Percentiles rank a stretch among this genome's conserved stretches.
Evolutionary conservation across 2,329 filamentous ascomycete genomes (phyloP).

Genomic region (Xylaria sp.): DNA sequence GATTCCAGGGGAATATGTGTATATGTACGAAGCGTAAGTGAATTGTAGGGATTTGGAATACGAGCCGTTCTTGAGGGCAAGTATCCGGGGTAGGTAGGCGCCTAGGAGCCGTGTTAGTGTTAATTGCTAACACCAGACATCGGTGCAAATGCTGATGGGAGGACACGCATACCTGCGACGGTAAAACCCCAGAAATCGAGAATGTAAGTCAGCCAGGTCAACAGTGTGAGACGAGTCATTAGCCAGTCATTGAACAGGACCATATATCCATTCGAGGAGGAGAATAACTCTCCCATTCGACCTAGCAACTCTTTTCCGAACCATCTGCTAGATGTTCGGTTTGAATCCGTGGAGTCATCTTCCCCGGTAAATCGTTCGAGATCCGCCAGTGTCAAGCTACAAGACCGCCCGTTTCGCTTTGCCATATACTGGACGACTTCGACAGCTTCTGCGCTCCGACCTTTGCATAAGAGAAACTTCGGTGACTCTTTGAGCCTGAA

Average conservation of each 20-base stretch:
- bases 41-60: conserved; percentile 5
- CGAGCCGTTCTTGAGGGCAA: conserved; percentile 12
- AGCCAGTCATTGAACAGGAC: conserved; percentile 16
- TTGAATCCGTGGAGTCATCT: conserved; percentile 8
- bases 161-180: neutral
- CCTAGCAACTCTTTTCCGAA: conserved; percentile 1
- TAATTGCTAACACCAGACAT: too few relatives aligned
- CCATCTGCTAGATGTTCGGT: conserved; percentile 17
- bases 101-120: conserved; percentile 2
- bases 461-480: conserved; percentile 41
- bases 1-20: conserved; percentile 15
- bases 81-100: conserved; percentile 13
- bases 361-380: conserved; percentile 29
- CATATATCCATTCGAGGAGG: conserved; percentile 31
- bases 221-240: conserved; percentile 7
- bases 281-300: conserved; percentile 14
- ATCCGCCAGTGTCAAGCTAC: conserved; percentile 32
- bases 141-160: neutral
- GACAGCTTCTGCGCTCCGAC: conserved; percentile 43
- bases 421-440: conserved; percentile 44
- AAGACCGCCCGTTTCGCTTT: conserved; percentile 34
- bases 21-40: conserved; percentile 15
- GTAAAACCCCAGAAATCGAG: conserved; percentile 15
- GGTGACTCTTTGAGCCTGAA: conserved; percentile 46
- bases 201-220: conserved; percentile 15